A percentile compares a stretch with the other conserved stretches of the same genome.
These are phyloP conservation scores for Mucor racemosus DNA, from an alignment of 371 early-diverging fungal species.

Conservation along the genomic window DNA sequence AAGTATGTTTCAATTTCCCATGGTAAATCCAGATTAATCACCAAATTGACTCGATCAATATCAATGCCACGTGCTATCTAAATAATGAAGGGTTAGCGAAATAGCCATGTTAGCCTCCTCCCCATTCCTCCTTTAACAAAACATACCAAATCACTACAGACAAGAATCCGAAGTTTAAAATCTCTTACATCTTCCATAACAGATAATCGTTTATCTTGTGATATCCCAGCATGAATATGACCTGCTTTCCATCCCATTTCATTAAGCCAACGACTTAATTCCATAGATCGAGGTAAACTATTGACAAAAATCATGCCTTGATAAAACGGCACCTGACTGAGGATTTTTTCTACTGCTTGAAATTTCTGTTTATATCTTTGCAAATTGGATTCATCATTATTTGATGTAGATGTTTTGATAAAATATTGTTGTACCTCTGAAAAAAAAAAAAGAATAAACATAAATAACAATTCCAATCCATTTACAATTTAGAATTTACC, in stretches of 20 bases:
- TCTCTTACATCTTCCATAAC: constrained; percentile 70
- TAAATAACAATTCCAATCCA: neutral
- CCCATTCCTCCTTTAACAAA: neutral
- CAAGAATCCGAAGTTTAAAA: constrained; percentile 72
- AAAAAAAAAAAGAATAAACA: neutral
- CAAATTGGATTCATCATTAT: constrained; percentile 14
- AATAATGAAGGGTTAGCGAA: neutral
- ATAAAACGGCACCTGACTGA: constrained; percentile 63
- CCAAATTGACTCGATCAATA: constrained; percentile 95
- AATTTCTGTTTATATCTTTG: constrained; percentile 57
- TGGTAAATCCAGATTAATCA: constrained; percentile 98
- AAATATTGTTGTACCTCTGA: constrained; percentile 67
- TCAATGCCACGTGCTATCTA: constrained; percentile 97
- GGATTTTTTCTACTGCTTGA: constrained; percentile 48
- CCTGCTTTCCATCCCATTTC: constrained; percentile 64
- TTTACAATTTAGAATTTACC: constrained; percentile 35
- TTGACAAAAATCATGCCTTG: constrained; percentile 73
- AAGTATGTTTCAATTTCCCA: constrained; percentile 92
- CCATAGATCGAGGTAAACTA: constrained; percentile 55
- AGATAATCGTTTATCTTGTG: constrained; percentile 62
- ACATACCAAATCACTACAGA: constrained; percentile 77
- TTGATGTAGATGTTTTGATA: constrained; percentile 27
- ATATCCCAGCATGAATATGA: constrained; percentile 57
- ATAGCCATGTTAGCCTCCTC: neutral
- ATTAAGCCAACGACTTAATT: constrained; percentile 59